These are phyloP conservation scores for Tuctoria greenei DNA, from an alignment of 176 grass and related monocot genomes.

Conservation along the genomic window DNA sequence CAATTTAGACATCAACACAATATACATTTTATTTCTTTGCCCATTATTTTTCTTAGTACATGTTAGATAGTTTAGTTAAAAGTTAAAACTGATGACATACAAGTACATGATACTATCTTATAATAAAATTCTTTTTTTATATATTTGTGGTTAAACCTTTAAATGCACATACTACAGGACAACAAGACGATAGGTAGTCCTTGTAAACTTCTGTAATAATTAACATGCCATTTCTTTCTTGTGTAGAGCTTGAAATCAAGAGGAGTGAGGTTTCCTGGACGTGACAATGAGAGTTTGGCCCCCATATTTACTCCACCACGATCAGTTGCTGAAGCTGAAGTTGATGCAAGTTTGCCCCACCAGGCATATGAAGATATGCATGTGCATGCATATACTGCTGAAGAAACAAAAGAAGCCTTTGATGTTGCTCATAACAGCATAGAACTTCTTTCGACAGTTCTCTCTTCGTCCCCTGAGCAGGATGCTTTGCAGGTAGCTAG, in stretches of 20 bases:
- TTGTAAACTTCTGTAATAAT: not conserved
- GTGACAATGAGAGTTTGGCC: slow-evolving; percentile 73
- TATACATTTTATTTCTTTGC: not conserved
- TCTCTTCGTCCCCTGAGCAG: slow-evolving; percentile 89
- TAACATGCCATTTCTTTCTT: slow-evolving; percentile 13
- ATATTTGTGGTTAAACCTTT: not conserved
- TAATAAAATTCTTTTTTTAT: not conserved
- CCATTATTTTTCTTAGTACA: not conserved
- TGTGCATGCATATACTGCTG: slow-evolving; percentile 58
- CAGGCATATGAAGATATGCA: slow-evolving; percentile 60
- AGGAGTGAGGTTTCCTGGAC: slow-evolving; percentile 81
- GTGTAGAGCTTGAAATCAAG: slow-evolving; percentile 93
- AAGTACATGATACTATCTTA: not conserved
- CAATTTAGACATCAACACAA: not conserved
- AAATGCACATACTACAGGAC: not conserved
- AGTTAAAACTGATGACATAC: not conserved
- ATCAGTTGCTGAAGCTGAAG: slow-evolving; percentile 61
- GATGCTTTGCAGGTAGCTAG: slow-evolving; percentile 80
- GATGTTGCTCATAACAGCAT: slow-evolving; percentile 89
- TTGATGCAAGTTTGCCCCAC: slow-evolving; percentile 50
- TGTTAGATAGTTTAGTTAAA: not conserved
- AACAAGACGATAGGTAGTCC: not conserved
- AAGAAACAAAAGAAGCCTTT: slow-evolving; percentile 86
- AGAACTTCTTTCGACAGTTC: slow-evolving; percentile 89
- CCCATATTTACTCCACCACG: slow-evolving; percentile 77